phyloP scores from a whole-genome alignment of 2,329 filamentous ascomycete species.

The Verticillium dahliae region DNA sequence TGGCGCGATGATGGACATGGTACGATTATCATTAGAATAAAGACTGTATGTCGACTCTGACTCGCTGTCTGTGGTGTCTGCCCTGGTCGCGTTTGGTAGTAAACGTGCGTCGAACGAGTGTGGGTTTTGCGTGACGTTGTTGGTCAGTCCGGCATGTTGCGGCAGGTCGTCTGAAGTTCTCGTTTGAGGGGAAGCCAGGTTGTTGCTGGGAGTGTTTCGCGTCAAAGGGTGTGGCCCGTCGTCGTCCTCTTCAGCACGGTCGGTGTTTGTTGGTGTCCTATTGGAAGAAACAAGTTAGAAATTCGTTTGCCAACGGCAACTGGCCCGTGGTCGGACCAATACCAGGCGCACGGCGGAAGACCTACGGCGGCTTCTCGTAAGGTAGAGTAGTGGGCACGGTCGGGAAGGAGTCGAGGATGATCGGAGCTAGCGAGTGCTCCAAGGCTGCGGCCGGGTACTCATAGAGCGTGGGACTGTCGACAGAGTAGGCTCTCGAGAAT shows the following conservation, averaged over 20 bases:
- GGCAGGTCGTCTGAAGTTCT: neutral
- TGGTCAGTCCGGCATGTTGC: neutral
- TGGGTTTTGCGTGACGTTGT: neutral
- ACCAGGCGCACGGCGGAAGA: neutral
- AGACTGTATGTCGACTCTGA: slow-evolving; percentile 22
- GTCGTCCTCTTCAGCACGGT: slow-evolving; percentile 1
- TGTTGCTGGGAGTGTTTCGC: slow-evolving; percentile 31
- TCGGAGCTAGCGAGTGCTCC: neutral
- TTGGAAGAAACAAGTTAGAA: slow-evolving; percentile 1
- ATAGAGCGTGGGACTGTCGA: slow-evolving; percentile 58
- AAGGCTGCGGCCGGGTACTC: slow-evolving; percentile 36
- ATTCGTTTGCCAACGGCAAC: neutral
- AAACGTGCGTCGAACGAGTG: slow-evolving; percentile 9
- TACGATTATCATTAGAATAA: slow-evolving; percentile 29
- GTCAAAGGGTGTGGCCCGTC: slow-evolving; percentile 17
- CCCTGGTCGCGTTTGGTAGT: slow-evolving; percentile 19
- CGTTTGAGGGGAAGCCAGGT: slow-evolving; percentile 38
- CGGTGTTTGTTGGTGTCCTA: slow-evolving; percentile 6
- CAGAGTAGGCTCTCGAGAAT: slow-evolving; percentile 46
- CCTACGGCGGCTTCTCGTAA: neutral
- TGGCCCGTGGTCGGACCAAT: neutral
- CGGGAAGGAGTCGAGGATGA: neutral
- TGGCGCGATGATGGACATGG: slow-evolving; percentile 42
- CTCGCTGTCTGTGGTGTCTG: slow-evolving; percentile 25
- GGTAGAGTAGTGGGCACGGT: neutral